Evolutionary conservation across 495 filamentous ascomycete genomes (phyloP).

Genomic region (Haplographium delicatum): DNA sequence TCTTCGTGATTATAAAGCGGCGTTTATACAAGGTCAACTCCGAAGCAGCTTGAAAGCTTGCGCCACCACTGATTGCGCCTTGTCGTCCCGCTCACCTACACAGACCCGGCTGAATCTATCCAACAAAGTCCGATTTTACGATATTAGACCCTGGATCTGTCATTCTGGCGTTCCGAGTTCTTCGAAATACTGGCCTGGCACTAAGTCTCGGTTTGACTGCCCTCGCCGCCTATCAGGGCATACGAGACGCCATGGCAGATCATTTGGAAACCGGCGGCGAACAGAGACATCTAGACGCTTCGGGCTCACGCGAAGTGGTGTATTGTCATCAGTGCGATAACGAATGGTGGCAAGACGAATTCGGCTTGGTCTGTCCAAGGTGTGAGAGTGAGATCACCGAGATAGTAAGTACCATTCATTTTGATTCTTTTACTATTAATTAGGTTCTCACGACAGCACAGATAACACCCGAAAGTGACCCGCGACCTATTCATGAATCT

Average conservation of each 20-base stretch:
- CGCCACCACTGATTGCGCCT: conserved; percentile 9
- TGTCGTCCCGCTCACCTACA: neutral
- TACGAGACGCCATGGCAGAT: conserved; percentile 35
- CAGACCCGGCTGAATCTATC: neutral
- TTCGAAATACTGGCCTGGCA: conserved; percentile 42
- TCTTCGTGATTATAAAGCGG: conserved; percentile 10
- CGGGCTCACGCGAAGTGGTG: conserved; percentile 57
- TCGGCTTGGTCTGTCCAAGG: conserved; percentile 64
- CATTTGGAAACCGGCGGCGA: conserved; percentile 10
- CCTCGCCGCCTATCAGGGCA: conserved; percentile 38
- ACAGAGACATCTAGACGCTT: conserved; percentile 32
- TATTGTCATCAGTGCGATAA: conserved; percentile 75
- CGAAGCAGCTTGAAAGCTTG: conserved; percentile 9
- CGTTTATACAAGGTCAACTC: conserved; percentile 2
- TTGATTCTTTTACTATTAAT: neutral
- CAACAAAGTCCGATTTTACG: neutral
- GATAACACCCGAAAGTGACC: conserved; percentile 38
- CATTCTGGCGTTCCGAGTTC: conserved; percentile 43
- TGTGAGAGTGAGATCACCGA: conserved; percentile 78
- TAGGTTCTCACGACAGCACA: conserved; percentile 25
- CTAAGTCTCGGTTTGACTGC: conserved; percentile 45
- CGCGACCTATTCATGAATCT: conserved; percentile 30
- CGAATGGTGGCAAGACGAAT: conserved; percentile 71
- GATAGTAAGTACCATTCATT: conserved; percentile 55
- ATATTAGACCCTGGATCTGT: neutral